Conservation (phyloP, 805 yeast genomes). For the Pichia scutulata region DNA sequence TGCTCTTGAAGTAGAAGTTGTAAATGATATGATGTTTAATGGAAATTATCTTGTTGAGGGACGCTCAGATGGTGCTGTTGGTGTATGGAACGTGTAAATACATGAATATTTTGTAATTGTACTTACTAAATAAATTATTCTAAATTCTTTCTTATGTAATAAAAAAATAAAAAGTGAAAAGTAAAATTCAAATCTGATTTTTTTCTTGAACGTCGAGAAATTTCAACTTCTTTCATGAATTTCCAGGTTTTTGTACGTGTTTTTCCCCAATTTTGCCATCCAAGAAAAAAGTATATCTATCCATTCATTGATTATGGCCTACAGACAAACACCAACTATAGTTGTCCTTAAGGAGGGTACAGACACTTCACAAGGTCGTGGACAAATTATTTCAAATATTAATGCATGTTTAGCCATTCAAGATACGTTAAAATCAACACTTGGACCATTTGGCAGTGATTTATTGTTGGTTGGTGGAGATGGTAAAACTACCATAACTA, state of each 20-base stretch:
- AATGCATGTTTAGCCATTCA: slow-evolving; percentile 97
- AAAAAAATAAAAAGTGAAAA: background rate
- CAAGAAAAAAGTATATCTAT: background rate
- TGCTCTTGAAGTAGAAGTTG: slow-evolving; percentile 16
- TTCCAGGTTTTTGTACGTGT: background rate
- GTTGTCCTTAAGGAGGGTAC: slow-evolving; percentile 98
- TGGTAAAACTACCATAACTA: slow-evolving; percentile 90
- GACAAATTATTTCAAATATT: slow-evolving; percentile 90
- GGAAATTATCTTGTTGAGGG: slow-evolving; percentile 67
- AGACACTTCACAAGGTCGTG: slow-evolving; percentile 92
- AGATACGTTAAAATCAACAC: slow-evolving; percentile 88
- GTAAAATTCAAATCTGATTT: background rate
- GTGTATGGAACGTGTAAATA: slow-evolving; percentile 50
- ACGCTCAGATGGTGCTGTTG: slow-evolving; percentile 48
- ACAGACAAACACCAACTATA: slow-evolving; percentile 95
- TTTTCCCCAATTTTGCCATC: background rate
- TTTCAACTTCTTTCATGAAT: background rate
- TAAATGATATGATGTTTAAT: slow-evolving; percentile 32
- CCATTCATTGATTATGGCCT: slow-evolving; percentile 47
- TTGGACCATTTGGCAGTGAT: slow-evolving; percentile 97
- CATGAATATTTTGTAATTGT: background rate
- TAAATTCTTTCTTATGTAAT: background rate
- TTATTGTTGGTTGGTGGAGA: slow-evolving; percentile 71
- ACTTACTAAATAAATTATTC: background rate
- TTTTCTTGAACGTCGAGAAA: background rate